Evolutionary conservation across 495 filamentous ascomycete species (phyloP), one percentile per base, ranked within the genome.

Genomic region (Hyaloscypha finlandica): DNA sequence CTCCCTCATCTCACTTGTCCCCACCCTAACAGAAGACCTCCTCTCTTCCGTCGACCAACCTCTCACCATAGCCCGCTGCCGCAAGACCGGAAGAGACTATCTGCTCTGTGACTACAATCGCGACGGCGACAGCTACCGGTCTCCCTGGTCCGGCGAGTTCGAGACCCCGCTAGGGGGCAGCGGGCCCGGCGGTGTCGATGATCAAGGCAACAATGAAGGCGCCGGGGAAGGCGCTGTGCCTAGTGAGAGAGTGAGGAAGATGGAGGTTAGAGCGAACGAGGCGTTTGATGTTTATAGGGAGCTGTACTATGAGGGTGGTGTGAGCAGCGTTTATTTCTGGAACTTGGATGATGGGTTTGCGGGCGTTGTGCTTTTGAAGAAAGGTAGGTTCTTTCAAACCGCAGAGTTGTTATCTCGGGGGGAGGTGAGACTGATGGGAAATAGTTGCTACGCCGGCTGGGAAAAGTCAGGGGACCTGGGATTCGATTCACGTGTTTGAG

Each of bases 41-140:
- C 93, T 99, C 67, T 93, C 94, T 68, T 96, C 93, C 39, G 94
- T 98, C 68, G 95, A 99, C 79, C 93, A 97, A 76, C 96, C 96
- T 56, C 89, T 99, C 29, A 88, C 92, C 59, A 84, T 95, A 56
- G 88, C 89, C 66, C 90, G 90, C 68, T 98, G 95, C 83, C 82
- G 84, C 63, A 91, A 93, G 78, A 92, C 91, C 63, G 92, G 91
- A 68, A 90, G 94, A 62, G 95, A 98, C 81, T 99, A 97, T 81
- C 87, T 99, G 51, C 91, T 97, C 68, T 99, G 95, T 83, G 95
- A 99, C 84, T 99, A 98, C 83, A 99, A 99, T 84, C 93, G 95
- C 61, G 95, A 99, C 79, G 96, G 96, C 61, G 95, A 97, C 78
- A 93, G 89, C 80, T 96, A 96, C 83, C 90, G 95, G 37, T 95